phyloP scores from a whole-genome alignment of 192 early-diverging fungal species.

The Gamsiella multidivaricata region DNA sequence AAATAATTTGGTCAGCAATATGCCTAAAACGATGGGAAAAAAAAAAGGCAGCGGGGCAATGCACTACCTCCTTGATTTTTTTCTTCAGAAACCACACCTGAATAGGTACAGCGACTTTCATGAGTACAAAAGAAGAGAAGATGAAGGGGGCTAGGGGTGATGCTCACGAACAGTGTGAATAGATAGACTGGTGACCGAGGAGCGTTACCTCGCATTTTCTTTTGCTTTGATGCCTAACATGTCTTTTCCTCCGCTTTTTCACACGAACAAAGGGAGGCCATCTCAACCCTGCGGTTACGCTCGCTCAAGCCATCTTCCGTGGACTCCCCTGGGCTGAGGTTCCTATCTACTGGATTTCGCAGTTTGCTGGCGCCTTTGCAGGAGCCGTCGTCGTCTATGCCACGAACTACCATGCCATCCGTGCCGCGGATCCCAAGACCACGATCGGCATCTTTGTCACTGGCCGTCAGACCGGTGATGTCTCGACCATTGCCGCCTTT shows the following conservation, averaged over 20 bases:
- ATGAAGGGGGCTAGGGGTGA: no score
- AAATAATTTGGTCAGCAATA: no score
- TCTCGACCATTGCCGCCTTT: slow-evolving; percentile 62
- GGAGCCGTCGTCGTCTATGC: slow-evolving; percentile 71
- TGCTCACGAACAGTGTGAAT: no score
- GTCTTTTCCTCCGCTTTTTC: neutral
- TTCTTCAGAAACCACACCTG: no score
- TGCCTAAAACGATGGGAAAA: neutral
- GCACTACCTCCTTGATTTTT: no score
- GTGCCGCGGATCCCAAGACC: slow-evolving; percentile 62
- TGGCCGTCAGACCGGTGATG: slow-evolving; percentile 11
- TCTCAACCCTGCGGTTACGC: slow-evolving; percentile 79
- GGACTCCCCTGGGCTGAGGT: slow-evolving; percentile 76
- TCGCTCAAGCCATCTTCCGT: slow-evolving; percentile 69
- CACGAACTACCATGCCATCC: slow-evolving; percentile 65
- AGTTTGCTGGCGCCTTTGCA: slow-evolving; percentile 73
- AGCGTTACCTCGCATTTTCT: neutral
- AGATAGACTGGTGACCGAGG: no score
- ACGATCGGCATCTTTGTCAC: slow-evolving; percentile 39
- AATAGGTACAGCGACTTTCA: no score
- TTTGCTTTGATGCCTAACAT: neutral
- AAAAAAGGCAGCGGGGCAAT: neutral
- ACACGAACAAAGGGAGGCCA: slow-evolving; percentile 73
- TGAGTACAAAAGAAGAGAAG: no score
- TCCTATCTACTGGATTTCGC: slow-evolving; percentile 68